phyloP scores from a whole-genome alignment of 2,329 filamentous ascomycete genomes.

The Aspergillus clavatus region DNA sequence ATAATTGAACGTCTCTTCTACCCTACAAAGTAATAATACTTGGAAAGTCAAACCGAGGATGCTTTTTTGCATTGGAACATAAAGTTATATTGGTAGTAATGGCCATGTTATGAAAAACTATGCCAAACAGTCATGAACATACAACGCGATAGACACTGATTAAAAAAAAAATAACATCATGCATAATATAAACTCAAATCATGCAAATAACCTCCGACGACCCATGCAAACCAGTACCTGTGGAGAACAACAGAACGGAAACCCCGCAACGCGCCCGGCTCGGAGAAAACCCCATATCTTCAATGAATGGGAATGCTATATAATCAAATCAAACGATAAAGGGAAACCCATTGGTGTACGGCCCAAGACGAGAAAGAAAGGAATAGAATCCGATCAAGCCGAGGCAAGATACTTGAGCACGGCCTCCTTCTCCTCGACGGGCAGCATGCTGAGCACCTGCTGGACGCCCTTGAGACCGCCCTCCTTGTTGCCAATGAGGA shows the following conservation, averaged over 20 bases:
- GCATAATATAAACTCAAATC: not conserved
- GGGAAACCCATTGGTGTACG: too few species aligned
- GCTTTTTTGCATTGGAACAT: too few species aligned
- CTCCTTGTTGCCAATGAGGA: slow-evolving; percentile 62
- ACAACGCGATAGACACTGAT: too few species aligned
- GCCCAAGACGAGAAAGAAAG: slow-evolving; percentile 2
- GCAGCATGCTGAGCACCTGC: slow-evolving; percentile 79
- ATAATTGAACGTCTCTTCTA: too few species aligned
- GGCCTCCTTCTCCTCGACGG: slow-evolving; percentile 81
- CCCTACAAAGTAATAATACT: too few species aligned
- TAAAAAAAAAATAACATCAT: not conserved
- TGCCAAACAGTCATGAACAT: too few species aligned
- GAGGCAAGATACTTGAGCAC: slow-evolving; percentile 56
- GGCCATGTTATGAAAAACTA: too few species aligned
- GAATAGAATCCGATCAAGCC: slow-evolving; percentile 6
- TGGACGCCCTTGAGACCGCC: slow-evolving; percentile 79
- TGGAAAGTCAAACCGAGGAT: too few species aligned
- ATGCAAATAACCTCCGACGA: not conserved
- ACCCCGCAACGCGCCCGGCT: not conserved
- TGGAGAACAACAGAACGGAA: not conserved
- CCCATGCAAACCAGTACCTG: not conserved
- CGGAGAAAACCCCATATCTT: not conserved
- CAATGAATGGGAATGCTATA: not conserved
- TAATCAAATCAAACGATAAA: not conserved
- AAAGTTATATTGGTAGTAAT: too few species aligned